Percentiles rank a stretch among this genome's conserved stretches.
Evolutionary conservation across 208 protist species (phyloP).

Genomic region (Trypanosoma vivax): DNA sequence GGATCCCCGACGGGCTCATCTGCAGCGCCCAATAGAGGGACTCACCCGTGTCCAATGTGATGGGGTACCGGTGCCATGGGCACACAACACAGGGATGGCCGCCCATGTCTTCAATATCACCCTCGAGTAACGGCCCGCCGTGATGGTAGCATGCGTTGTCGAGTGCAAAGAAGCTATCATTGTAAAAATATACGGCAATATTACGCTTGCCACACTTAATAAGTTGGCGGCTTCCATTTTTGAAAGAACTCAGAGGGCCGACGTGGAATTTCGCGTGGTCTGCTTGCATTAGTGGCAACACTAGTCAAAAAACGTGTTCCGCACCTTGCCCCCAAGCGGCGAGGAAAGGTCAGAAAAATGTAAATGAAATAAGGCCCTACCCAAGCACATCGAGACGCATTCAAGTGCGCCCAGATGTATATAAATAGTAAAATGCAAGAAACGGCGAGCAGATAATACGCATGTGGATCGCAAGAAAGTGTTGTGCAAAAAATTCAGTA

Average conservation of each 20-base stretch:
- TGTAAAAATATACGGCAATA: conserved; percentile 71
- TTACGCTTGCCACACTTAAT: conserved; percentile 72
- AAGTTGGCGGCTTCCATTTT: conserved; percentile 59
- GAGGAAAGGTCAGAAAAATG: too few species aligned
- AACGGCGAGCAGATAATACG: too few species aligned
- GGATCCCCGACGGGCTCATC: conserved; percentile 22
- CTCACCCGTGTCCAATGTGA: conserved; percentile 85
- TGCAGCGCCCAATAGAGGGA: conserved; percentile 77
- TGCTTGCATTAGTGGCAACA: not conserved
- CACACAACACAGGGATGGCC: conserved; percentile 86
- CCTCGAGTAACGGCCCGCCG: conserved; percentile 76
- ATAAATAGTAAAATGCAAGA: too few species aligned
- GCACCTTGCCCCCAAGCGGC: too few species aligned
- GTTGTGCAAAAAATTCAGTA: too few species aligned
- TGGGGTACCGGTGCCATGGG: conserved; percentile 87
- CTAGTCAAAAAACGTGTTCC: too few species aligned
- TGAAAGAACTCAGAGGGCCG: conserved; percentile 10
- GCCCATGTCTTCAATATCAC: conserved; percentile 89
- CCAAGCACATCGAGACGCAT: too few species aligned
- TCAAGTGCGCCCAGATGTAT: too few species aligned
- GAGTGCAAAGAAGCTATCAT: conserved; percentile 65
- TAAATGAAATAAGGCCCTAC: too few species aligned
- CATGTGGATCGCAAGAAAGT: too few species aligned
- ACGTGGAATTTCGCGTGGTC: conserved; percentile 15
- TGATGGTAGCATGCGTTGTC: conserved; percentile 93